phyloP scores from a whole-genome alignment of 306 rosid genomes.

The Neltuma alba region DNA sequence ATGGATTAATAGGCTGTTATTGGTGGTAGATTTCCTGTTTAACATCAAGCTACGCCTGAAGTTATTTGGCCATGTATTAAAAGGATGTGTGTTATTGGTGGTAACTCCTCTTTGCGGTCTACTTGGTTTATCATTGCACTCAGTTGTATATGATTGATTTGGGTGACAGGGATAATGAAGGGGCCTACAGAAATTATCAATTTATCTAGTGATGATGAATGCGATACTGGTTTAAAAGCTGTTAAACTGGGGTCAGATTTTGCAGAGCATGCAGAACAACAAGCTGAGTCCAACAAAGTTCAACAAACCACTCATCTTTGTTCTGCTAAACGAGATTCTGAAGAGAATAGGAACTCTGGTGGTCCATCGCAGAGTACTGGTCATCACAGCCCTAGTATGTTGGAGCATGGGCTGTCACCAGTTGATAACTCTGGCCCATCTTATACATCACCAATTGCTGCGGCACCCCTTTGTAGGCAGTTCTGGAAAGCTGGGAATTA shows the following conservation, averaged over 20 bases:
- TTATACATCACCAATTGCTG: constrained; percentile 52
- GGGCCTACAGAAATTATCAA: constrained; percentile 59
- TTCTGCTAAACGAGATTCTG: constrained; percentile 43
- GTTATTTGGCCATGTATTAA: neutral
- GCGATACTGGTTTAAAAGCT: constrained; percentile 40
- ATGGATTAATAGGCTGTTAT: neutral
- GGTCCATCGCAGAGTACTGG: constrained; percentile 61
- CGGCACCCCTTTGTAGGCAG: constrained; percentile 76
- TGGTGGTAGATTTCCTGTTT: constrained; percentile 1
- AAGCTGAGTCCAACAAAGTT: constrained; percentile 23
- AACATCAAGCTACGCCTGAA: neutral
- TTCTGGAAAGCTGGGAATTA: constrained; percentile 97
- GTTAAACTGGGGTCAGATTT: constrained; percentile 58
- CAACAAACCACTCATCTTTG: constrained; percentile 25
- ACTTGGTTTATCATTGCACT: constrained; percentile 22
- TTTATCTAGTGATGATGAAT: constrained; percentile 76
- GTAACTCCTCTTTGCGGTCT: constrained; percentile 1
- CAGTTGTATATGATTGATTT: constrained; percentile 28
- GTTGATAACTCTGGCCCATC: constrained; percentile 65
- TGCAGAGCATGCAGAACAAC: constrained; percentile 32
- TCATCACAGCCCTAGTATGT: constrained; percentile 64
- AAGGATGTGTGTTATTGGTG: constrained; percentile 22
- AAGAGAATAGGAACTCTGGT: constrained; percentile 58
- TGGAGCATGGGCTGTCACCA: constrained; percentile 70
- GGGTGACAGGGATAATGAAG: constrained; percentile 53